These are phyloP conservation scores for Neonectria punicea DNA, from an alignment of 2,329 filamentous ascomycete species.

Conservation along the genomic window DNA sequence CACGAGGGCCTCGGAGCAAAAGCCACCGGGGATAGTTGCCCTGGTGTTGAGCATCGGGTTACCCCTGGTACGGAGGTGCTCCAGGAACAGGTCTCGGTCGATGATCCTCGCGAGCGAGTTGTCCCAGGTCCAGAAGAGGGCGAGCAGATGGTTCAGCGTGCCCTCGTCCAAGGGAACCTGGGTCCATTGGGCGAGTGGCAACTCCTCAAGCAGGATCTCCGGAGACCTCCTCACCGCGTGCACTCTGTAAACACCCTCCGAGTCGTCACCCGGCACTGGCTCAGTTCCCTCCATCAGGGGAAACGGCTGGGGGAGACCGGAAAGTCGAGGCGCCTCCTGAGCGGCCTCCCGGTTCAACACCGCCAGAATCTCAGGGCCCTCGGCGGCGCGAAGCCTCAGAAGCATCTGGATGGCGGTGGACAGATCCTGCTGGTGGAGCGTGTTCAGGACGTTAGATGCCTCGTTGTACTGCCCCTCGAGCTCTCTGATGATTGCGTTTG, in stretches of 20 bases:
- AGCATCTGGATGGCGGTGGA: neutral
- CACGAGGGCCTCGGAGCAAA: constrained; percentile 39
- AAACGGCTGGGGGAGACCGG: neutral
- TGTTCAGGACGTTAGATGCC: neutral
- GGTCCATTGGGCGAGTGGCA: constrained; percentile 37
- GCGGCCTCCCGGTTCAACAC: neutral
- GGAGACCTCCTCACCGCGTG: neutral
- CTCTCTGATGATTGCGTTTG: neutral
- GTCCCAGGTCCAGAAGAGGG: constrained; percentile 42
- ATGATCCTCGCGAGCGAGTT: constrained; percentile 26
- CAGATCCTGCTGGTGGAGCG: neutral
- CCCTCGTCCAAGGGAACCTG: constrained; percentile 24
- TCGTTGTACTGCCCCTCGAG: neutral
- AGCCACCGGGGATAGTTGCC: neutral
- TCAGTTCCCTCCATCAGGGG: neutral
- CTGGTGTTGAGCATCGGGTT: neutral
- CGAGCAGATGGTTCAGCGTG: constrained; percentile 29
- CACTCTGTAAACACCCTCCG: no score
- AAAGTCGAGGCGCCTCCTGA: neutral
- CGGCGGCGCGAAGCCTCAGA: neutral
- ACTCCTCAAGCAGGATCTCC: neutral
- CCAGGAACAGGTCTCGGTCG: constrained; percentile 27
- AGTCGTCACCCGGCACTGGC: neutral
- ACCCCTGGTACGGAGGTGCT: constrained; percentile 17
- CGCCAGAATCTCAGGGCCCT: neutral